Evolutionary conservation across 2,329 filamentous ascomycete species (phyloP).

Genomic region (Pseudogymnoascus sp.): DNA sequence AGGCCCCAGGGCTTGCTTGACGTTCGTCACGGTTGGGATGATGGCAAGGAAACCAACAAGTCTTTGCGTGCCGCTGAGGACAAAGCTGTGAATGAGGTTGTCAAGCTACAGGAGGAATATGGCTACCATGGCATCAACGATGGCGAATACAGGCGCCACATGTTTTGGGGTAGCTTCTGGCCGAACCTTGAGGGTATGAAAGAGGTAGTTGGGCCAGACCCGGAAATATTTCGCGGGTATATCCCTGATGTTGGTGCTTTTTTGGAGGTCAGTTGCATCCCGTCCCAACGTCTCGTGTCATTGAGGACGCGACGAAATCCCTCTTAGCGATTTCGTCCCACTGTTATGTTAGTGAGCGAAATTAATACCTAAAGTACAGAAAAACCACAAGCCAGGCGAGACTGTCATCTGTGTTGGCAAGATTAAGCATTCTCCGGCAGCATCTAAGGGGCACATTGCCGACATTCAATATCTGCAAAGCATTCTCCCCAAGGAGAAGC

Average conservation of each 20-base stretch:
- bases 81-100: slow-evolving; percentile 48
- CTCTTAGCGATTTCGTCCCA: background rate
- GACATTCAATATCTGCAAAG: slow-evolving; percentile 53
- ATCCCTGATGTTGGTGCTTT: slow-evolving; percentile 36
- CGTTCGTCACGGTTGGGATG: slow-evolving; percentile 46
- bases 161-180: slow-evolving; percentile 17
- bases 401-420: slow-evolving; percentile 39
- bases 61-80: slow-evolving; percentile 42
- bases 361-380: slow-evolving; percentile 14
- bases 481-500: slow-evolving; percentile 49
- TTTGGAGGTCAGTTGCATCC: slow-evolving; percentile 21
- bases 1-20: slow-evolving; percentile 49
- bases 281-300: background rate
- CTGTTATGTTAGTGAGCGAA: slow-evolving; percentile 26
- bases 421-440: slow-evolving; percentile 31
- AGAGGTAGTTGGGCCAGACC: slow-evolving; percentile 23
- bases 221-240: slow-evolving; percentile 34
- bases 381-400: slow-evolving; percentile 39
- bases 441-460: slow-evolving; percentile 31
- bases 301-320: background rate
- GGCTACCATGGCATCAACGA: slow-evolving; percentile 50
- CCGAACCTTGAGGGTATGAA: slow-evolving; percentile 21
- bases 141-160: slow-evolving; percentile 42
- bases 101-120: slow-evolving; percentile 48
- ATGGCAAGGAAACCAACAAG: slow-evolving; percentile 37